Evolutionary conservation across 768 basidiomycete genomes (phyloP), one percentile per base, ranked within the genome.

Genomic region (Lactarius akahatsu): DNA sequence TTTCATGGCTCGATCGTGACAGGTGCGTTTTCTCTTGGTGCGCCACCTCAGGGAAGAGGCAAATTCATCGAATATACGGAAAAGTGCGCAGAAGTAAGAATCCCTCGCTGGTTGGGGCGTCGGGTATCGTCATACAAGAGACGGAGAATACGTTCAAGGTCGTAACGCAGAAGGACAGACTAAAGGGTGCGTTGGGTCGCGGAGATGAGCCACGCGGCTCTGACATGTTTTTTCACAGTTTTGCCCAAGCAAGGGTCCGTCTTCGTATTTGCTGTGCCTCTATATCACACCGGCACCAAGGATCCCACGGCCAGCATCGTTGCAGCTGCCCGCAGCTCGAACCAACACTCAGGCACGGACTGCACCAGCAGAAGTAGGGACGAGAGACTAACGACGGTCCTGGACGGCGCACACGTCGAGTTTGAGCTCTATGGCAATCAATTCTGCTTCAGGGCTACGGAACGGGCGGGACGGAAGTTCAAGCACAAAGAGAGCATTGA

Each of bases 101-200:
- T 72, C 82, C 89, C 0, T 86, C 85, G 65, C 80, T 94, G 0
- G 80, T 94, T 11, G 88, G 90, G 0, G 72, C 89, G 4, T 83
- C 85, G 1, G 94, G 94, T 2, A 94, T 96, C 61, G 86, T 96
- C 45, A 81, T 95, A 4, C 89, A 91, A 72, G 95, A 97, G 76
- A 93, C 92, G 0, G 92, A 94, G 73, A 92, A 94, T 63, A 86
- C 88, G 0, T 94, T 96, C 81, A 91, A 88, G 73, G 78, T 96
- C 59, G 82, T 96, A 34, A 96, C 93, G 2, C 78, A 75, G 60
- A 78, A 83, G 52, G 81, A 93, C 71, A 78, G 83, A 64, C 74
- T 91, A 41, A 95, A 96, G 78, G 76, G 94, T 91, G 59, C 40
- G 80, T 66, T 32, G n/a, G n/a, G 47, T 11, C 9, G 9, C 3